Evolutionary conservation across 176 grass and related monocot species (phyloP).

Genomic region (Thinopyrum elongatum): DNA sequence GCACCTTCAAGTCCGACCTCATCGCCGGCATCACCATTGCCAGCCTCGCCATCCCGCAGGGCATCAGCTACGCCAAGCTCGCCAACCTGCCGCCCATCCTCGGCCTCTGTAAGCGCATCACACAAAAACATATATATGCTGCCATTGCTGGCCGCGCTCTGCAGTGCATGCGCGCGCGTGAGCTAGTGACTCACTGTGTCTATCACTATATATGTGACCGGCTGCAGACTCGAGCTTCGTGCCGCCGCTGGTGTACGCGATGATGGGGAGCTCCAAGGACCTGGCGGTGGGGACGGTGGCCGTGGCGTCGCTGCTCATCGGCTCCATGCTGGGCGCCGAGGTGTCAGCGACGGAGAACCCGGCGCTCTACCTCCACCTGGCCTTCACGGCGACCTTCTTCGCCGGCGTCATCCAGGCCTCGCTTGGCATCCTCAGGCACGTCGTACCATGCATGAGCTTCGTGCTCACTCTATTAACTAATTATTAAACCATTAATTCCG

Average conservation of each 20-base stretch:
- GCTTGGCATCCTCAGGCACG: slow-evolving; percentile 72
- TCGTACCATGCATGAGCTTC: background rate
- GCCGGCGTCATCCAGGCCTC: slow-evolving; percentile 78
- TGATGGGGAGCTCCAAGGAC: slow-evolving; percentile 94
- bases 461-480: background rate
- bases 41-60: slow-evolving; percentile 98
- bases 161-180: background rate
- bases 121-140: background rate
- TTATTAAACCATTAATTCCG: background rate
- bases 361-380: slow-evolving; percentile 62
- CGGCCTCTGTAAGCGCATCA: slow-evolving; percentile 66
- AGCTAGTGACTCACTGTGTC: background rate
- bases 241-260: slow-evolving; percentile 93
- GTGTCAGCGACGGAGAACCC: slow-evolving; percentile 54
- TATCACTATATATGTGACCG: background rate
- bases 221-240: slow-evolving; percentile 94
- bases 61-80: slow-evolving; percentile 98
- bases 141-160: background rate
- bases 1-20: slow-evolving; percentile 68
- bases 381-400: slow-evolving; percentile 95
- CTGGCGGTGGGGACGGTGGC: slow-evolving; percentile 89
- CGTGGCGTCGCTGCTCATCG: slow-evolving; percentile 79
- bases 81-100: slow-evolving; percentile 79
- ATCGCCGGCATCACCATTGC: slow-evolving; percentile 90
- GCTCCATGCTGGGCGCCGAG: slow-evolving; percentile 68